Evolutionary conservation across 805 yeast species (phyloP).

Genomic region (Wickerhamomyces queroliae): DNA sequence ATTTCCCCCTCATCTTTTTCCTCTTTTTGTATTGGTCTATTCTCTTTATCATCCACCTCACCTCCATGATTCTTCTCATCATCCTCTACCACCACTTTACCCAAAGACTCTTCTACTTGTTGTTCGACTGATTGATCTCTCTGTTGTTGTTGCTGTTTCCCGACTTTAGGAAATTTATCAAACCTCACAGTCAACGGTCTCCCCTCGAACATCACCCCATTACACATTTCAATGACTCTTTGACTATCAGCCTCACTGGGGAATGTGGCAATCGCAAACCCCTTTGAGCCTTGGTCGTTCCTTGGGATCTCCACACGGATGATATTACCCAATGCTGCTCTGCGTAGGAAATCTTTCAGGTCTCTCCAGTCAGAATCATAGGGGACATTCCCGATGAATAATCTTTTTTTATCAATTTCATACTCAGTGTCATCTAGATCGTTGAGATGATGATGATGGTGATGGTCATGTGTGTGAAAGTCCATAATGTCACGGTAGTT

Average conservation of each 20-base stretch:
- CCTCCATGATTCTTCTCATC: background rate
- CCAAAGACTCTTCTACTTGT: slow-evolving; percentile 6
- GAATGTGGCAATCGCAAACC: slow-evolving; percentile 61
- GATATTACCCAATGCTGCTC: slow-evolving; percentile 9
- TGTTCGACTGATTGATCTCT: background rate
- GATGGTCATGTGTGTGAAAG: slow-evolving; percentile 12
- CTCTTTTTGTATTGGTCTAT: too few relatives aligned
- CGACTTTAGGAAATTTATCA: slow-evolving; percentile 44
- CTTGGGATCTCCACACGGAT: slow-evolving; percentile 31
- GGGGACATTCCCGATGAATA: slow-evolving; percentile 55
- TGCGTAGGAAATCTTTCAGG: slow-evolving; percentile 30
- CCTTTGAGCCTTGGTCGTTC: slow-evolving; percentile 40
- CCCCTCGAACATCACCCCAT: slow-evolving; percentile 52
- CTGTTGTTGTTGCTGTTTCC: too few relatives aligned
- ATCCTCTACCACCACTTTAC: background rate
- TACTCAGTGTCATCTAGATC: slow-evolving; percentile 13
- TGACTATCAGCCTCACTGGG: slow-evolving; percentile 39
- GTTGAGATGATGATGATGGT: slow-evolving; percentile 13
- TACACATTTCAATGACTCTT: slow-evolving; percentile 42
- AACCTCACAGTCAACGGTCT: slow-evolving; percentile 54
- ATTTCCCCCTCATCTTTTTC: slow-evolving; percentile 7
- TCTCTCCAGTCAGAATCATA: slow-evolving; percentile 36
- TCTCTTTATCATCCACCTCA: background rate
- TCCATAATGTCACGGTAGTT: background rate
- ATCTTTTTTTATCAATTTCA: slow-evolving; percentile 29